Evolutionary conservation across 305 asterid genomes (phyloP), one percentile per base, ranked within the genome.

Genomic region (Fraxinus velutina): DNA sequence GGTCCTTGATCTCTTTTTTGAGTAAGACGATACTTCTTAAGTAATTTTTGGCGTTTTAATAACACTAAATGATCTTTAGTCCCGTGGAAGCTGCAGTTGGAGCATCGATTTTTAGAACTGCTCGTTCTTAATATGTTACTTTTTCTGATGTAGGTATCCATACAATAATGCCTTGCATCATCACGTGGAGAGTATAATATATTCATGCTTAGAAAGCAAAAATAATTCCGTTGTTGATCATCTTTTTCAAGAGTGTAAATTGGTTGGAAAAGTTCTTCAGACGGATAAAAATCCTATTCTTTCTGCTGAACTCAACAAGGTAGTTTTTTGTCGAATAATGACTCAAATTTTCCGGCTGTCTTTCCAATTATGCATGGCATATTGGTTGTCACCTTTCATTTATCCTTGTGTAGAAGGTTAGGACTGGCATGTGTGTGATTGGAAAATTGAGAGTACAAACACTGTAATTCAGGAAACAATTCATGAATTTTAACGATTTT

Each of bases 141-240:
- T 76, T 79, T 39, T 76, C 57, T 83, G 82, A 39, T 89, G 81
- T 90, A 96, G 99, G 92, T 96, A 94, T 79, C 97, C 98, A 3
- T 96, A 83, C 89, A 96, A 96, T 86, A 96, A 96, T 88, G 99
- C 97, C 68, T 88, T 96, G 86, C 99, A 96, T 89, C 98, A 94
- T 90, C 97, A 96, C 70, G 98, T 94, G 84, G 99, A 96, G 93
- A 94, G 98, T 90, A 93, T 94, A 79, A 86, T 94, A 85, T 91
- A 88, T 86, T 93, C 98, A 84, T 93, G 97, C 88, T 79, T 94
- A 88, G 99, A 92, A 83, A 92, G 96, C 91, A 92, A 92, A 86
- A 90, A 85, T 83, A 86, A 78, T 79, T 82, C 89, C 42, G 83
- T 92, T 33, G 75, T 87, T 84, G 93, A 92, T 84, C 98, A 96